Evolutionary conservation across 192 early-diverging fungal species (phyloP), one percentile per base, ranked within the genome.

Genomic region (Backusella westeae): DNA sequence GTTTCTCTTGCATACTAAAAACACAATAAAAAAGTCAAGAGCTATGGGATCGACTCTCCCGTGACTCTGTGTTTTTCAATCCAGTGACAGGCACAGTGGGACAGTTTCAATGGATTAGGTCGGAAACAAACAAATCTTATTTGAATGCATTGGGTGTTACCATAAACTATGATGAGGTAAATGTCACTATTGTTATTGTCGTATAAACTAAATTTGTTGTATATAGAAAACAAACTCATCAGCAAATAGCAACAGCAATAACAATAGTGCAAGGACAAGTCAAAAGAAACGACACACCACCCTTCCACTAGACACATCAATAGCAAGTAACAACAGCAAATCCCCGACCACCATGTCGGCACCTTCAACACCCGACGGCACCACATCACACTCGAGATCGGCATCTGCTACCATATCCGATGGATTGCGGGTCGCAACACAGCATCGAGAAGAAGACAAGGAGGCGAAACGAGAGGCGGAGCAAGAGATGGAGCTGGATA

Each of bases 21-120:
- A 67, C 19, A 19, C 34, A 78, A 77, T 42, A 38, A 0, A 29
- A 29, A 10, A 80, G 82, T 44, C 46, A 42, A 29, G 82, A 83
- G 19, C 65, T 83, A 2, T 83, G 82, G 82, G 59, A 71, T 17
- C 80, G 77, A 32, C 69, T 83, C 12, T 83, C 82, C 21, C 63
- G 73, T 10, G 82, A 83, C 39, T 74, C 82, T 12, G 79, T 83
- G 7, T 83, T 83, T 34, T 83, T 78, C n/a, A 83, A 83, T 68
- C 76, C 82, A 39, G 44, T 80, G 23, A 83, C 82, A 42, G 82
- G 82, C 8, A 65, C 75, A 10, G 71, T 83, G 29, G 82, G 82
- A 10, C 82, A 83, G 35, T 83, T 83, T 35, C 82, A 80, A 34
- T 83, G 82, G 82, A 80, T 76, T 46, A 67, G 82, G 42, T 83